Evolutionary conservation across 225 moss, liverwort and hornwort species (phyloP).

Genomic region (Takakia lepidozioides): DNA sequence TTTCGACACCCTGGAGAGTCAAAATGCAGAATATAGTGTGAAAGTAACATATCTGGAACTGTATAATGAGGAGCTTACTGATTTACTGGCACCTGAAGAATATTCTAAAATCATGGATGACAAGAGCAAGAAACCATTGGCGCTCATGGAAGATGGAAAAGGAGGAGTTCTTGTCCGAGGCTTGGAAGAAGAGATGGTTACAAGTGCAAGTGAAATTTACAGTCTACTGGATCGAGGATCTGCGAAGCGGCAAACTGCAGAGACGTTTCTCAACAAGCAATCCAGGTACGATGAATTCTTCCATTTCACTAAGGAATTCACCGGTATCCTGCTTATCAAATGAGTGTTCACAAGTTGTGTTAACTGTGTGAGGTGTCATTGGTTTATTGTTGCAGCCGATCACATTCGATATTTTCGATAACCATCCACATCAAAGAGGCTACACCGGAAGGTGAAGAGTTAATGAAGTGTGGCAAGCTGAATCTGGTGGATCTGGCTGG

Average conservation of each 20-base stretch:
- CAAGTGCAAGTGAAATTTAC: constrained; percentile 90
- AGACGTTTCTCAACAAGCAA: constrained; percentile 88
- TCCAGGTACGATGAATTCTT: constrained; percentile 56
- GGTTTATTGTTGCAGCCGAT: constrained; percentile 81
- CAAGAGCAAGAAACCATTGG: constrained; percentile 80
- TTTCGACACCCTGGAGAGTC: constrained; percentile 89
- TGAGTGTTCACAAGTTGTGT: too few species aligned
- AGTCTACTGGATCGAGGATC: constrained; percentile 84
- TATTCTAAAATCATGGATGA: constrained; percentile 87
- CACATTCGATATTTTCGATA: constrained; percentile 90
- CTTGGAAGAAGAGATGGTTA: constrained; percentile 93
- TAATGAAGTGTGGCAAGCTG: constrained; percentile 93
- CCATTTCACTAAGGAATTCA: too few species aligned
- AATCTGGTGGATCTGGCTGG: constrained; percentile 97
- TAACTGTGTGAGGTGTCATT: too few species aligned
- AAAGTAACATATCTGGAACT: constrained; percentile 94
- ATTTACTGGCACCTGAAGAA: constrained; percentile 90
- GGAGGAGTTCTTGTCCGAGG: constrained; percentile 97
- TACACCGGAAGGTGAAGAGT: constrained; percentile 93
- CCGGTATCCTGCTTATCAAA: too few species aligned
- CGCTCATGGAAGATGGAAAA: constrained; percentile 97
- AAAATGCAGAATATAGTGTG: constrained; percentile 91
- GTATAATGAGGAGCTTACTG: constrained; percentile 93
- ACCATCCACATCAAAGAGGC: constrained; percentile 96
- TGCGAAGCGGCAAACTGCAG: constrained; percentile 89